Percentiles rank a stretch among this genome's conserved stretches.
Conservation (phyloP, 208 protist species). For the Trypanosoma scelopori region DNA sequence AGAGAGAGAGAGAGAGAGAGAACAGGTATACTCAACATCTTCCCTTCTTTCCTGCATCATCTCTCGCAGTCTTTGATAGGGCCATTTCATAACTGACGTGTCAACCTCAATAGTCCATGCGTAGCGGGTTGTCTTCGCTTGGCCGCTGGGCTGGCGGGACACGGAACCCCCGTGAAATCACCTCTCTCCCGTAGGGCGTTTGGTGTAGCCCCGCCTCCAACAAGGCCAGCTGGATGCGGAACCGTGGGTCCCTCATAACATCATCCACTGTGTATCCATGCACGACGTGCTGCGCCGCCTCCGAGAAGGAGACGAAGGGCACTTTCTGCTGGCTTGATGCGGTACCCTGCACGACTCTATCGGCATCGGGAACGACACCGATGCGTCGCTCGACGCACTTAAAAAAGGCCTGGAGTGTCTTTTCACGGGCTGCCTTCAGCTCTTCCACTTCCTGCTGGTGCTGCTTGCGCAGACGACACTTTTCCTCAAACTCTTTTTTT, state of each 20-base stretch:
- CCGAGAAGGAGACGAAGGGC: slow-evolving; percentile 40
- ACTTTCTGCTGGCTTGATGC: slow-evolving; percentile 55
- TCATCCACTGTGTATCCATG: slow-evolving; percentile 74
- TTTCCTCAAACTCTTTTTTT: slow-evolving; percentile 46
- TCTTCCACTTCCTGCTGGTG: slow-evolving; percentile 44
- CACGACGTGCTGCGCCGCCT: slow-evolving; percentile 31
- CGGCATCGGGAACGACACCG: slow-evolving; percentile 57
- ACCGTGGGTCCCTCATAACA: slow-evolving; percentile 81
- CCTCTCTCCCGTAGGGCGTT: slow-evolving; percentile 72
- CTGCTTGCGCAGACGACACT: slow-evolving; percentile 28
- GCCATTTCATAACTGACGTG: not conserved
- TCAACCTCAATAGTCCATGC: slow-evolving; percentile 16
- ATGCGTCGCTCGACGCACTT: slow-evolving; percentile 56
- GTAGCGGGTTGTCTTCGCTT: slow-evolving; percentile 77
- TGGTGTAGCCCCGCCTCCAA: slow-evolving; percentile 76
- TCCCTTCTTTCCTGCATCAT: not conserved
- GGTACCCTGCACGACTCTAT: slow-evolving; percentile 59
- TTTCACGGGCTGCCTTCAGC: slow-evolving; percentile 47
- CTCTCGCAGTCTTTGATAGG: not conserved
- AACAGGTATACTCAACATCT: no score
- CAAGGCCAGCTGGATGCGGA: slow-evolving; percentile 75
- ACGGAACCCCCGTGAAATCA: slow-evolving; percentile 53
- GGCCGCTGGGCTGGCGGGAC: slow-evolving; percentile 65
- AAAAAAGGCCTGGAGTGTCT: slow-evolving; percentile 72
- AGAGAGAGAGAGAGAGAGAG: slow-evolving; percentile 22